Evolutionary conservation across 2,329 filamentous ascomycete genomes (phyloP).

Genomic region (Trichoderma sp.): DNA sequence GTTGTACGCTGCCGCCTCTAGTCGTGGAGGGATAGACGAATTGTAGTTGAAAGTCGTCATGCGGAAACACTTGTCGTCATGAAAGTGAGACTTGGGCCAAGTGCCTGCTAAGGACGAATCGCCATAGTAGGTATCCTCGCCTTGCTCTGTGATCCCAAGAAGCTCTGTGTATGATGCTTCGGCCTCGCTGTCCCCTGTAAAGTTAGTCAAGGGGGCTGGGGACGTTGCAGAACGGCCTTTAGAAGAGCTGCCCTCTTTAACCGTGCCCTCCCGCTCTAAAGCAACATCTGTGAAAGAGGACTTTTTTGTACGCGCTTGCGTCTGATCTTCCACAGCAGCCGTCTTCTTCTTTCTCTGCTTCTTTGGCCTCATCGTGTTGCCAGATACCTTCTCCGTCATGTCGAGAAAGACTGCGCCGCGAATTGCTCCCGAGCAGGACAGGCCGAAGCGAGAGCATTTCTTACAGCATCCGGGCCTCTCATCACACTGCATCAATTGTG

Average conservation of each 20-base stretch:
- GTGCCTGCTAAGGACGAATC: no score
- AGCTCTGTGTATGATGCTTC: not conserved
- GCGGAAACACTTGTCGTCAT: not conserved
- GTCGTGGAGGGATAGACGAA: not conserved
- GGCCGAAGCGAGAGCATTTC: constrained; percentile 14
- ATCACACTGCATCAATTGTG: constrained; percentile 4
- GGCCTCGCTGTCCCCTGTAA: not conserved
- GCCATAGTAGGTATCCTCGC: no score
- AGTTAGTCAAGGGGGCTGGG: not conserved
- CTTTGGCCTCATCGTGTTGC: not conserved
- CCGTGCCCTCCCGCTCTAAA: not conserved
- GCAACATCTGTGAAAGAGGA: not conserved
- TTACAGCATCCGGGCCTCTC: constrained; percentile 20
- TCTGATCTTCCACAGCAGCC: not conserved
- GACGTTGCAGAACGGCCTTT: not conserved
- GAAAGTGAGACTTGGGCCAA: not conserved
- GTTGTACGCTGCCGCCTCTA: constrained; percentile 3
- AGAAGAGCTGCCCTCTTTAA: not conserved
- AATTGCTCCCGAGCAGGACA: constrained; percentile 11
- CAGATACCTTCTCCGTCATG: constrained; percentile 20
- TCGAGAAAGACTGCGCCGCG: constrained; percentile 19
- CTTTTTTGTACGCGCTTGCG: not conserved
- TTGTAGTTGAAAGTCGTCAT: not conserved
- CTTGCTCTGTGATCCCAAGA: not conserved
- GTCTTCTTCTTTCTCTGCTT: not conserved